These are phyloP conservation scores for Candida sithepensis DNA, from an alignment of 805 yeast species.

Conservation along the genomic window DNA sequence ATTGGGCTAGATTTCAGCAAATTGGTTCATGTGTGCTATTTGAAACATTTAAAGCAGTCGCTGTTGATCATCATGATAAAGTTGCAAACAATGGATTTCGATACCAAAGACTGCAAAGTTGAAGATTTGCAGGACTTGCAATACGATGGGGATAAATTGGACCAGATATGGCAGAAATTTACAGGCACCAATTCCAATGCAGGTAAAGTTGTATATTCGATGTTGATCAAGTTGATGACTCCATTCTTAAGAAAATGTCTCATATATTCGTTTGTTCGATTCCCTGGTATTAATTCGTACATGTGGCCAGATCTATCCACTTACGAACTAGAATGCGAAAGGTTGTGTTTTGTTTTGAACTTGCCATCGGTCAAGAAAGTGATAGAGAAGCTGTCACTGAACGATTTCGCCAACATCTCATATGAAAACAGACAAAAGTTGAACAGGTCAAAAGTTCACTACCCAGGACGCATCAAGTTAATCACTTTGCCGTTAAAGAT, in stretches of 20 bases:
- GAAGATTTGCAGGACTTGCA: slow-evolving; percentile 11
- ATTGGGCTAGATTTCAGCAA: slow-evolving; percentile 43
- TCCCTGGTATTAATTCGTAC: slow-evolving; percentile 41
- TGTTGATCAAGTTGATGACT: slow-evolving; percentile 52
- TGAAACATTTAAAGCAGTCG: slow-evolving; percentile 51
- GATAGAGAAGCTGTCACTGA: slow-evolving; percentile 9
- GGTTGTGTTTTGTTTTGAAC: slow-evolving; percentile 46
- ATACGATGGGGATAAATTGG: slow-evolving; percentile 11
- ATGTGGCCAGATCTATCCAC: slow-evolving; percentile 21
- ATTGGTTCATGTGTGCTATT: slow-evolving; percentile 45
- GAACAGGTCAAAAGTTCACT: slow-evolving; percentile 37
- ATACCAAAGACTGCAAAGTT: slow-evolving; percentile 4
- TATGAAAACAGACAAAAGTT: slow-evolving; percentile 10
- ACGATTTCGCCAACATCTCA: slow-evolving; percentile 10
- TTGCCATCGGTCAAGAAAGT: slow-evolving; percentile 38
- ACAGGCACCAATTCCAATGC: slow-evolving; percentile 23
- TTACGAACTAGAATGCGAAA: slow-evolving; percentile 47
- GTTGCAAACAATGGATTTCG: slow-evolving; percentile 7
- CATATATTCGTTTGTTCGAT: slow-evolving; percentile 49
- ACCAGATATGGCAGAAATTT: slow-evolving; percentile 17
- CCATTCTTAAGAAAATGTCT: slow-evolving; percentile 66
- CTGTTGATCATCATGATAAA: slow-evolving; percentile 24
- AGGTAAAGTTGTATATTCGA: slow-evolving; percentile 43
- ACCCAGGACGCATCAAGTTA: slow-evolving; percentile 63
- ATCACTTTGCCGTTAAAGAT: slow-evolving; percentile 63